Evolutionary conservation across 208 protist species (phyloP).

Genomic region (Leishmania guyanensis): DNA sequence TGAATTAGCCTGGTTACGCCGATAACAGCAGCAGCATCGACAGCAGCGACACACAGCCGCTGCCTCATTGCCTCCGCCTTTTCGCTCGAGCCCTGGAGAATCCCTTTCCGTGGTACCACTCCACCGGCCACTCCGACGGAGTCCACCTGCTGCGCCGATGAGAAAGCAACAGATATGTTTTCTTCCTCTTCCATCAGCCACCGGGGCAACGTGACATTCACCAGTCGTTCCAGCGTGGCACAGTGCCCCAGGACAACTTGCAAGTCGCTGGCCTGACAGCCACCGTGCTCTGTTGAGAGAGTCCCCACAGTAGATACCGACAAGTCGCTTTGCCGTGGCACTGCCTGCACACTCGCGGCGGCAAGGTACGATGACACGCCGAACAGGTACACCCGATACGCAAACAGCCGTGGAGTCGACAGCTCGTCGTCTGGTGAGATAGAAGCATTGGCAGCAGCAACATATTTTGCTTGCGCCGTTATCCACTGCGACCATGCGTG

Average conservation of each 20-base stretch:
- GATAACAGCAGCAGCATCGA: constrained; percentile 25
- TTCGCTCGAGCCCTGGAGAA: not conserved
- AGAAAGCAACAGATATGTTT: not conserved
- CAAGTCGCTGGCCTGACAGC: not conserved
- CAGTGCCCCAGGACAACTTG: constrained; percentile 10
- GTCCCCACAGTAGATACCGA: not conserved
- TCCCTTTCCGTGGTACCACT: no score
- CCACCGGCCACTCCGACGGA: no score
- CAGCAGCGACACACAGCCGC: constrained; percentile 25
- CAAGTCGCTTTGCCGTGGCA: not conserved
- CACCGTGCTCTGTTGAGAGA: not conserved
- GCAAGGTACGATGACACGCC: constrained; percentile 28
- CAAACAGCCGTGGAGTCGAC: constrained; percentile 4
- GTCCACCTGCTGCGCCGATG: not conserved
- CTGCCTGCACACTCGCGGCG: not conserved
- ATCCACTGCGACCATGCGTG: constrained; percentile 23
- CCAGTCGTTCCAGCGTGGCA: constrained; percentile 9
- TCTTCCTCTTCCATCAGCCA: constrained; percentile 25
- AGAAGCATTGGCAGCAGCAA: not conserved
- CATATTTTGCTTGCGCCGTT: no score
- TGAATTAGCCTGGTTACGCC: not conserved
- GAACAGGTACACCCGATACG: constrained; percentile 32
- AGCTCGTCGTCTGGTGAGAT: not conserved
- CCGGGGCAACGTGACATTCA: constrained; percentile 7
- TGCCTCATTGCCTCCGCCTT: constrained; percentile 11